Evolutionary conservation across 768 basidiomycete genomes (phyloP), one percentile per base, ranked within the genome.

Genomic region (Hysterangium stoloniferum): DNA sequence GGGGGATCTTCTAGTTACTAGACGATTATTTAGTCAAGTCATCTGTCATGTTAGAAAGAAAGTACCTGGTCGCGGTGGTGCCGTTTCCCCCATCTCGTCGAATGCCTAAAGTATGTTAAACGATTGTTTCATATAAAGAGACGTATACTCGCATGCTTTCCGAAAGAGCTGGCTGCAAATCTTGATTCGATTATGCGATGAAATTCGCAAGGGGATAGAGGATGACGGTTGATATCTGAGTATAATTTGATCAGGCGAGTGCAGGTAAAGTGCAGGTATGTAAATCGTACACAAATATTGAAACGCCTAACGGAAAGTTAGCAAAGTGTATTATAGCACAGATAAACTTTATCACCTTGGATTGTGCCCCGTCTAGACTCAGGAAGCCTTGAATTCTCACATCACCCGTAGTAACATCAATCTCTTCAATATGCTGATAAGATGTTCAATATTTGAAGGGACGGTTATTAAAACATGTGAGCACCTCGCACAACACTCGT

Each of bases 311-410:
- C 54, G 51, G 28, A 56, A 58, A 55, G 48, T 48, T 25, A 38
- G 38, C 27, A 38, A 24, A 38, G n/a, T 33, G 40, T 17, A 25
- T 19, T n/a, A 25, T n/a, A 4, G 27, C 17, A 43, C 53, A 56
- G 44, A 44, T 8, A 33, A 40, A 59, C 57, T 51, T 53, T 4
- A 58, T 48, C 54, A 82, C 92, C 71, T 84, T 91, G 19, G 87
- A 82, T 54, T 72, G 66, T 20, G 84, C 76, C 6, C 89, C 88
- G 15, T 78, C 75, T 4, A 91, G 71, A 61, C 89, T 87, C 50
- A 96, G 80, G 62, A 98, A 97, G 0, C 95, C 95, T 51, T 82
- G 71, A 6, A 90, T 67, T 37, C 64, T 75, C 59, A 84, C 64
- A 13, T 71, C 67, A 7, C 69, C 81, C n/a, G 65, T 71, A 29